Evolutionary conservation across 805 yeast species (phyloP).

Genomic region (Sugiyamaella americana): DNA sequence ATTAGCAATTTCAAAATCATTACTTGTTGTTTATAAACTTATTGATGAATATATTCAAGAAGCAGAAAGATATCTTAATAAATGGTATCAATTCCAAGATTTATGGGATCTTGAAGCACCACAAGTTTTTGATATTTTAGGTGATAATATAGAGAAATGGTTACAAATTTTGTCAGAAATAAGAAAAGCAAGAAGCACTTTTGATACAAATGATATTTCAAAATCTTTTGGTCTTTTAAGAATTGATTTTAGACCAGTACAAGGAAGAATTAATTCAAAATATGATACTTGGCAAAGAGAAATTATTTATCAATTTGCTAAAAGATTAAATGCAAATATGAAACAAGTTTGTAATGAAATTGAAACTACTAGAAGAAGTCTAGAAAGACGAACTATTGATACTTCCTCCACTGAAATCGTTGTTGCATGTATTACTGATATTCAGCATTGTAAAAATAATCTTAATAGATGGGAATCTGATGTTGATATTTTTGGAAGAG

Average conservation of each 20-base stretch:
- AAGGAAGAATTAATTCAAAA: conserved; percentile 44
- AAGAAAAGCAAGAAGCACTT: conserved; percentile 37
- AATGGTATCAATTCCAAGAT: conserved; percentile 53
- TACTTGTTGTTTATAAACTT: conserved; percentile 22
- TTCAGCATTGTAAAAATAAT: conserved; percentile 33
- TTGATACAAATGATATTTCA: conserved; percentile 45
- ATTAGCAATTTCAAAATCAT: conserved; percentile 11
- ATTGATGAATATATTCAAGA: conserved; percentile 33
- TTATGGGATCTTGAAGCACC: conserved; percentile 53
- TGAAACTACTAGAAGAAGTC: conserved; percentile 28
- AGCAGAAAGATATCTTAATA: conserved; percentile 36
- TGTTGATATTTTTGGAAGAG: conserved; percentile 26
- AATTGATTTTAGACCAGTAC: conserved; percentile 49
- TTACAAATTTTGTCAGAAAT: conserved; percentile 40
- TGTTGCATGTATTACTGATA: conserved; percentile 34
- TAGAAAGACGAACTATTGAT: conserved; percentile 36
- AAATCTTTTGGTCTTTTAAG: conserved; percentile 38
- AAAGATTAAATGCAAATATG: conserved; percentile 32
- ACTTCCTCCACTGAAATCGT: conserved; percentile 37
- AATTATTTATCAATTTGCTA: conserved; percentile 38
- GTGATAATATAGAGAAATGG: conserved; percentile 43
- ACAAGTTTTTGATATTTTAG: conserved; percentile 35
- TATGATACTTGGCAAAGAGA: conserved; percentile 56
- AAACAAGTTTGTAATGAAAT: conserved; percentile 32
- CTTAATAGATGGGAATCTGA: conserved; percentile 22